Base-by-base conservation (phyloP, 2,329 filamentous ascomycete genomes). In the Stenocarpella maydis region DNA sequence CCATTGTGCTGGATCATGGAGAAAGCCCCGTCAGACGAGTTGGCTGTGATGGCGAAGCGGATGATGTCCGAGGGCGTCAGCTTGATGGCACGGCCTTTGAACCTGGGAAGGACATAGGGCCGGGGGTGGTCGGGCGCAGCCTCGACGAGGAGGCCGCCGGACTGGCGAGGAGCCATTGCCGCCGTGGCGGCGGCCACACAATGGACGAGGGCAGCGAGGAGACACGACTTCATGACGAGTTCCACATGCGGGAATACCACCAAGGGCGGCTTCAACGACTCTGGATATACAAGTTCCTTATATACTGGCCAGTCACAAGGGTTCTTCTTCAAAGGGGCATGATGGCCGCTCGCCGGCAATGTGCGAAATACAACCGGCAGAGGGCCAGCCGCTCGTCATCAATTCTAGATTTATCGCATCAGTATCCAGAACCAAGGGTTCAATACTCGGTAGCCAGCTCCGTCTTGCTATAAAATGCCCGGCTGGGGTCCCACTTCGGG, bases 11-110 rank as follows among this genome's bases (percentile, higher is more conserved):
- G 53, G 34, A 55, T 34, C 53, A 55, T 55, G 34, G 53, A 55
- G 53, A 55, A 55, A n/a, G 21, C 53, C 19, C 53, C 53, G 8
- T 10, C 34, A 14, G 53, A 41, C 34, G 53, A 58, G 21, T 41
- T 58, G 21, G 53, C 14, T 10, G 53, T 58, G 53, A 58, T 55
- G 53, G 15, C 53, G 53, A 55, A 55, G n/a, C 53, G 53, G 53
- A 55, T 58, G 2, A 58, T 41, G 15, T 58, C 53, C 14, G 53
- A 58, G 3, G 21, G 53, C 14, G 53, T 58, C 7, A 58, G 34
- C 21, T 58, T 58, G 34, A 58, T 41, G 15, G 53, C 34, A 14
- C 53, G 53, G n/a, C 53, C 53, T 21, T 58, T 58, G 21, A 58
- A 58, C 17, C 21, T 58, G 21, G 53, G 53, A 4, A 58, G 53